These are phyloP conservation scores for Wallacemonas sp. DNA, from an alignment of 208 protist species.

Conservation along the genomic window DNA sequence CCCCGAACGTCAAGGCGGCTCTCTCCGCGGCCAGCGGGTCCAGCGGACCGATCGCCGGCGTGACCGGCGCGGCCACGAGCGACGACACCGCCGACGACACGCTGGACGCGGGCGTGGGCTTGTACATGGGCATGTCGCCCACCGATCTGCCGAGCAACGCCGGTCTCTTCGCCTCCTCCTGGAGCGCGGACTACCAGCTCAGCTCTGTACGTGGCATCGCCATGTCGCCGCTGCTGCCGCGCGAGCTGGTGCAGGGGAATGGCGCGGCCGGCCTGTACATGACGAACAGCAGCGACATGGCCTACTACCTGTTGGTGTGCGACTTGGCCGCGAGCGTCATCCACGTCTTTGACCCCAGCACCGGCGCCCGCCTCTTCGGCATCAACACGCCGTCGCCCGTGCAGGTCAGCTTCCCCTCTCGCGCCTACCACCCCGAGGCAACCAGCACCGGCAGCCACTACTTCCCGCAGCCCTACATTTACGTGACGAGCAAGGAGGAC, in stretches of 20 bases:
- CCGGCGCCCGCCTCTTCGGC: constrained; percentile 70
- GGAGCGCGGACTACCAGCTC: constrained; percentile 70
- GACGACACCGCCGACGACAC: neutral
- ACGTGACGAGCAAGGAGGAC: constrained; percentile 91
- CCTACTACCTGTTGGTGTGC: constrained; percentile 81
- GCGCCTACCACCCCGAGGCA: constrained; percentile 28
- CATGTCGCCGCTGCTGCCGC: constrained; percentile 74
- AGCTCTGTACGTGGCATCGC: constrained; percentile 80
- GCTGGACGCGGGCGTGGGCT: neutral
- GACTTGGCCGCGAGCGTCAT: constrained; percentile 68
- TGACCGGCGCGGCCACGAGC: neutral
- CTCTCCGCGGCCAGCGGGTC: constrained; percentile 15
- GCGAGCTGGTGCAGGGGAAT: constrained; percentile 62
- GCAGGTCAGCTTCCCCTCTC: constrained; percentile 78
- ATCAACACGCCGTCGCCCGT: constrained; percentile 79
- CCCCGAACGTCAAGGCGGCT: constrained; percentile 46
- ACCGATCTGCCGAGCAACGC: constrained; percentile 28
- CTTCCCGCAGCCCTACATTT: constrained; percentile 74
- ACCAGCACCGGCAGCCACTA: constrained; percentile 11
- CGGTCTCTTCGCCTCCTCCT: constrained; percentile 80
- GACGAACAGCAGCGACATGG: constrained; percentile 38
- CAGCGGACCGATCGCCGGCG: constrained; percentile 9
- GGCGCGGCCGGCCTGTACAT: constrained; percentile 53
- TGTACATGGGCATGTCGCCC: neutral
- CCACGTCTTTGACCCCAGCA: constrained; percentile 77